Evolutionary conservation across 495 filamentous ascomycete species (phyloP).

Genomic region (Collariella sp.): DNA sequence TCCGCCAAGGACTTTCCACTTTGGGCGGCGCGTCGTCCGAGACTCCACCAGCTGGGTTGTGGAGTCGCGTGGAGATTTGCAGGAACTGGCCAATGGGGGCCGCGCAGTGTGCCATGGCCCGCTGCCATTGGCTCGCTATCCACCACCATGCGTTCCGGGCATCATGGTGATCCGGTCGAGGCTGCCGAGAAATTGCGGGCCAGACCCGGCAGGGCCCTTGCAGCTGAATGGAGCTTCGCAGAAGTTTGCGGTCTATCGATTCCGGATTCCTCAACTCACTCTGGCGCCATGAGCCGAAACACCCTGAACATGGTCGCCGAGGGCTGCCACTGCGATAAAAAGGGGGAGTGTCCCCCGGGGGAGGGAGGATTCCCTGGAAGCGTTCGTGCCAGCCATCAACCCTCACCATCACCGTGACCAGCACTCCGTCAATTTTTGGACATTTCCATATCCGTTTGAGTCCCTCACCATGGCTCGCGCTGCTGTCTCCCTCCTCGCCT

Average conservation of each 20-base stretch:
- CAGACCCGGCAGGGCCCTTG: background rate
- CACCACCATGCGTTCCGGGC: background rate
- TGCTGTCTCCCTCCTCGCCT: constrained; percentile 8
- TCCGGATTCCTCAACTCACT: background rate
- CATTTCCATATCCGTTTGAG: background rate
- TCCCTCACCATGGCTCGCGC: background rate
- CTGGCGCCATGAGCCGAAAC: background rate
- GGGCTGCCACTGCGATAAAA: background rate
- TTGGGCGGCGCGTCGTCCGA: background rate
- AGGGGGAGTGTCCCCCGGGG: background rate
- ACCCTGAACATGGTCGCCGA: background rate
- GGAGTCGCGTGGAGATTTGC: too few species aligned
- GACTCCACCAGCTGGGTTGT: background rate
- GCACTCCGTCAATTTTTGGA: background rate
- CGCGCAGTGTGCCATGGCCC: too few species aligned
- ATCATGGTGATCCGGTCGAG: background rate
- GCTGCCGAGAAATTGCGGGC: background rate
- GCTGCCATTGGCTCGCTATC: too few species aligned
- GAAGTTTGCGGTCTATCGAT: constrained; percentile 1
- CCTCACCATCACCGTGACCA: background rate
- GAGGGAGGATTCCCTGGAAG: background rate
- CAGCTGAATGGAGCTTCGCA: background rate
- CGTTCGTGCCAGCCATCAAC: background rate
- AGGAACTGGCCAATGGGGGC: too few species aligned
- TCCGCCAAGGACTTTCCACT: background rate